Evolutionary conservation across 169 alveolate genomes (phyloP).

Genomic region (Plasmodium billcollinsi): DNA sequence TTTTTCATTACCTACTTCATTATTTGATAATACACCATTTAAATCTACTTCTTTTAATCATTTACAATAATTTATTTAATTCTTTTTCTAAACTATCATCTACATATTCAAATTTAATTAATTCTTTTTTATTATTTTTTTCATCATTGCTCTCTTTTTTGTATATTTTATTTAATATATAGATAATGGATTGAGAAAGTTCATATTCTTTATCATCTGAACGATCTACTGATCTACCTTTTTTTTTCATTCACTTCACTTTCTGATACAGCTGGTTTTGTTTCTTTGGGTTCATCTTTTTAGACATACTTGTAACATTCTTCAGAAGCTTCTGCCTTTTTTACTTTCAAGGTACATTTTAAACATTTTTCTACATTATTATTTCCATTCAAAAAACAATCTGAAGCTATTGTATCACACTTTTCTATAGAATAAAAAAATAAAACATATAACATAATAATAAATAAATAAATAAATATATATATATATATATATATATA

Average conservation of each 20-base stretch:
- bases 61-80: slow-evolving; percentile 29
- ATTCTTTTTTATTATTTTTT: not conserved
- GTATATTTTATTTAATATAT: slow-evolving; percentile 17
- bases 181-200: slow-evolving; percentile 10
- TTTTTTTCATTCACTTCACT: not conserved
- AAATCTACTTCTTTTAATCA: slow-evolving; percentile 29
- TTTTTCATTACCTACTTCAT: slow-evolving; percentile 26
- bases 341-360: slow-evolving; percentile 32
- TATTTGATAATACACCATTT: slow-evolving; percentile 23
- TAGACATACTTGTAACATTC: slow-evolving; percentile 29
- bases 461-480: too few relatives aligned
- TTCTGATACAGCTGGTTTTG: not conserved
- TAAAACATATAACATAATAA: not conserved
- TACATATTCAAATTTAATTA: slow-evolving; percentile 14
- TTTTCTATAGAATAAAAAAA: slow-evolving; percentile 9
- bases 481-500: too few relatives aligned
- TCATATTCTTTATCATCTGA: slow-evolving; percentile 1
- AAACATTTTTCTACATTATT: slow-evolving; percentile 24
- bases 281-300: not conserved
- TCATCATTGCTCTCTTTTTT: not conserved
- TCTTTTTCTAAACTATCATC: slow-evolving; percentile 6
- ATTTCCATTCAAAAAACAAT: slow-evolving; percentile 50
- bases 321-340: not conserved
- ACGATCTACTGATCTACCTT: too few relatives aligned
- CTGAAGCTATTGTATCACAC: slow-evolving; percentile 3